Evolutionary conservation across 2,329 filamentous ascomycete genomes (phyloP).

Genomic region (Curvularia verruculosa): DNA sequence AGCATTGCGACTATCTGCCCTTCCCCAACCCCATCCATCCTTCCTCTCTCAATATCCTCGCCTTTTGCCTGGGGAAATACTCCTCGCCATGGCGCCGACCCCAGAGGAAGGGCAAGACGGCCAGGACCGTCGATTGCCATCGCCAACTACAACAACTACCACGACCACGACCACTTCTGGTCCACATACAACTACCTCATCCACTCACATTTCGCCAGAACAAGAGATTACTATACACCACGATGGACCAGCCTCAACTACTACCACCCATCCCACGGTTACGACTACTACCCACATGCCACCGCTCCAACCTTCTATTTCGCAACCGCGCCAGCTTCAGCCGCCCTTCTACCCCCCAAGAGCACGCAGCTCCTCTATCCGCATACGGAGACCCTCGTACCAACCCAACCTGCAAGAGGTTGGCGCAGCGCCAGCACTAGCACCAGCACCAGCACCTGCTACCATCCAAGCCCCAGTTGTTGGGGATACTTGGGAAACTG

Average conservation of each 20-base stretch:
- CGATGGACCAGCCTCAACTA: constrained; percentile 34
- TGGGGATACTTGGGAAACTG: constrained; percentile 24
- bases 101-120: constrained; percentile 24
- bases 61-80: not conserved
- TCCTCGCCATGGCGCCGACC: constrained; percentile 1
- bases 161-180: constrained; percentile 36
- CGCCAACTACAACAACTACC: constrained; percentile 29
- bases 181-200: constrained; percentile 38
- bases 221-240: constrained; percentile 30
- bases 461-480: constrained; percentile 6
- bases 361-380: constrained; percentile 36
- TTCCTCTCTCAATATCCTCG: not conserved
- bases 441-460: constrained; percentile 7
- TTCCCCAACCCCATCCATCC: constrained; percentile 10
- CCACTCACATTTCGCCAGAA: constrained; percentile 20
- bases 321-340: constrained; percentile 10
- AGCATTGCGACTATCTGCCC: constrained; percentile 13
- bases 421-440: not conserved
- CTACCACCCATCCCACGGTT: constrained; percentile 36
- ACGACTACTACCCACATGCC: constrained; percentile 35
- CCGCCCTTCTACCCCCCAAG: constrained; percentile 18
- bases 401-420: constrained; percentile 9
- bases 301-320: constrained; percentile 17
- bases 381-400: constrained; percentile 31
- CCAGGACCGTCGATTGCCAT: constrained; percentile 13